phyloP scores from a whole-genome alignment of 768 basidiomycete species.

The Hemileccinum impolitum region DNA sequence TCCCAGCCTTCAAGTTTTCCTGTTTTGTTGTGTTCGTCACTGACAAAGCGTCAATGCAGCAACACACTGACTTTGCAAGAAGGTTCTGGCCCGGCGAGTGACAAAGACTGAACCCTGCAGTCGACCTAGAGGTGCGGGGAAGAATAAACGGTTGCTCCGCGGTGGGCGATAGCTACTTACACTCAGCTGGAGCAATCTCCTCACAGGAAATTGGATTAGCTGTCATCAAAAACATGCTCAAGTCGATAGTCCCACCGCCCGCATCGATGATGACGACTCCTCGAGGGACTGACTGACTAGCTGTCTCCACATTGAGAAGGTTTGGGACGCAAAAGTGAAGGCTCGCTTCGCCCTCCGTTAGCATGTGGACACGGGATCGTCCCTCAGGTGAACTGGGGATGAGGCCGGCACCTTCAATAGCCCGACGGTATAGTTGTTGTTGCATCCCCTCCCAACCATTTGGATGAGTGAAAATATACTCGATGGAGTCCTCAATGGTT shows the following conservation, averaged over 20 bases:
- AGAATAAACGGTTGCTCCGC: background rate
- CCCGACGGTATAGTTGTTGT: constrained; percentile 21
- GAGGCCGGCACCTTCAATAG: constrained; percentile 19
- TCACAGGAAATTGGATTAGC: constrained; percentile 25
- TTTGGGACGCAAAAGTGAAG: constrained; percentile 38
- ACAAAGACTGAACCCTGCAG: constrained; percentile 48
- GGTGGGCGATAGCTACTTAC: constrained; percentile 2
- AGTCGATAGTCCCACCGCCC: constrained; percentile 37
- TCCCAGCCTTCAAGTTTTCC: constrained; percentile 5
- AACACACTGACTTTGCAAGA: constrained; percentile 32
- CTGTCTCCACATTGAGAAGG: constrained; percentile 16
- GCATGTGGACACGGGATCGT: constrained; percentile 14
- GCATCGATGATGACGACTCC: constrained; percentile 41
- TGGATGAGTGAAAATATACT: constrained; percentile 25
- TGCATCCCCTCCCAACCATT: constrained; percentile 29
- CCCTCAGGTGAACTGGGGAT: constrained; percentile 12
- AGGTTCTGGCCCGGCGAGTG: constrained; percentile 35
- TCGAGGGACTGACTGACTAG: constrained; percentile 19
- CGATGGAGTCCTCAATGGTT: constrained; percentile 10
- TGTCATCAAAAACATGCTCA: constrained; percentile 34
- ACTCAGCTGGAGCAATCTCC: constrained; percentile 31
- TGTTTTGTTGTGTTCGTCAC: background rate
- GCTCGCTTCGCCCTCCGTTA: constrained; percentile 21
- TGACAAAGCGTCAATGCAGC: background rate
- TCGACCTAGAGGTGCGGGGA: constrained; percentile 29